Conservation (phyloP, 1,284 basidiomycete genomes). For the Sanghuangporus baumii region DNA sequence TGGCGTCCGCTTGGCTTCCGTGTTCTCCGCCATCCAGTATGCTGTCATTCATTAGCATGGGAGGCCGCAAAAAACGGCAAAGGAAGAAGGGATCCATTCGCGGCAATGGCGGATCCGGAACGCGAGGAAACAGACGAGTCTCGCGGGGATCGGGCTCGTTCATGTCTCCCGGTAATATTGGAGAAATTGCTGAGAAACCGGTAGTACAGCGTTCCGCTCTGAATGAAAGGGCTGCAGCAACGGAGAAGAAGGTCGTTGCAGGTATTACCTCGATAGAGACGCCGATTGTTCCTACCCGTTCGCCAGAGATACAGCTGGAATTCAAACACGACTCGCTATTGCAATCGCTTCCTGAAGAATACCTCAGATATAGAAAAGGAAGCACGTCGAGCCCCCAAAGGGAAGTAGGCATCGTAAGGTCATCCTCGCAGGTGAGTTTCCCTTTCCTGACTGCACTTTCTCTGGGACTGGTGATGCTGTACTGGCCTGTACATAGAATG, state of each 20-base stretch:
- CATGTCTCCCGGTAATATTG: constrained; percentile 10
- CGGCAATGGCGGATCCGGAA: not conserved
- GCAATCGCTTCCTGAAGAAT: constrained; percentile 11
- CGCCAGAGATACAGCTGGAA: constrained; percentile 15
- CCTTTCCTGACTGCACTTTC: not conserved
- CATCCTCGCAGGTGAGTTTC: not conserved
- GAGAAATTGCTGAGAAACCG: constrained; percentile 1
- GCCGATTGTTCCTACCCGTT: not conserved
- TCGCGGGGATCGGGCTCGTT: constrained; percentile 14
- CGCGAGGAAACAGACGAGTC: not conserved
- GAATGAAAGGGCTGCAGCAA: not conserved
- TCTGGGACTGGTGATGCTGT: not conserved
- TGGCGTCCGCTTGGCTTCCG: constrained; percentile 12
- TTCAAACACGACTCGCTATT: constrained; percentile 14
- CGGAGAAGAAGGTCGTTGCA: not conserved
- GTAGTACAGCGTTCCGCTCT: not conserved
- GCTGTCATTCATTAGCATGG: constrained; percentile 19
- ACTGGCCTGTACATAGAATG: not conserved
- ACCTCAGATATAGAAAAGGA: constrained; percentile 6
- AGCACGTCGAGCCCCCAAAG: constrained; percentile 8
- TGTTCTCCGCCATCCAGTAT: constrained; percentile 10
- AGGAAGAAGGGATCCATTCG: not conserved
- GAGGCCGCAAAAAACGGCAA: constrained; percentile 13
- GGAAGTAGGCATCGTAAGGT: not conserved
- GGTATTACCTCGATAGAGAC: not conserved